Base-by-base conservation (phyloP, 805 yeast genomes). In the Isabelozyma heimii region DNA sequence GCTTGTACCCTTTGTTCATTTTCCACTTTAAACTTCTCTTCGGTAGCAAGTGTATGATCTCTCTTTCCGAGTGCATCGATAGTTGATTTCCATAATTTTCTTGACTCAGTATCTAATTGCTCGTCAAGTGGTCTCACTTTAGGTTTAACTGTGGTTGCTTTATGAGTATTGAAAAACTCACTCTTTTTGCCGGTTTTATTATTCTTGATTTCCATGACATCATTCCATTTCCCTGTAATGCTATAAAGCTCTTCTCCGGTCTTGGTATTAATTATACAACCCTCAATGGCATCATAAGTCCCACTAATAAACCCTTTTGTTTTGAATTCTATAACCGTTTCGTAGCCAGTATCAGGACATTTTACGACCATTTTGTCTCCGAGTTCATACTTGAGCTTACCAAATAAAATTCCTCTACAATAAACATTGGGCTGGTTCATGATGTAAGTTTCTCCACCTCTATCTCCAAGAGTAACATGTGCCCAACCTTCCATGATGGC, bases 371-470 rank as follows among this genome's bases (percentile, higher is more conserved):
- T 82, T 62, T 87, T 95, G 65, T 94, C 99, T 27, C 99, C 98
- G 50, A 94, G 70, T 66, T 94, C 99, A 49, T 87, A 84, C 69
- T 85, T 87, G 75, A 94, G 79, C 53, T 85, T 87, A 26, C 99
- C 99, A 61, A 94, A 87, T 24, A 94, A 69, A 40, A 94, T 89
- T 46, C 97, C 97, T 57, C 98, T 79, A 8, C 96, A 96, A 58
- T 94, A 94, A 73, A 92, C 83, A 64, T 94, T 94, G 50, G 99
- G 99, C 67, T 94, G 98, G n/a, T 91, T 85, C 63, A 94, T 73
- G 9, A 85, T 80, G 68, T 91, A 94, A 47, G 76, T 75, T 64
- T 92, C 99, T 54, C 82, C 82, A 37, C 66, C 65, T 24, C 80
- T 73, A 57, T 87, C 87, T 43, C 83, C 74, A 52, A 92, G 81